phyloP scores from a whole-genome alignment of 768 basidiomycete genomes.

The Pisolithus marmoratus region DNA sequence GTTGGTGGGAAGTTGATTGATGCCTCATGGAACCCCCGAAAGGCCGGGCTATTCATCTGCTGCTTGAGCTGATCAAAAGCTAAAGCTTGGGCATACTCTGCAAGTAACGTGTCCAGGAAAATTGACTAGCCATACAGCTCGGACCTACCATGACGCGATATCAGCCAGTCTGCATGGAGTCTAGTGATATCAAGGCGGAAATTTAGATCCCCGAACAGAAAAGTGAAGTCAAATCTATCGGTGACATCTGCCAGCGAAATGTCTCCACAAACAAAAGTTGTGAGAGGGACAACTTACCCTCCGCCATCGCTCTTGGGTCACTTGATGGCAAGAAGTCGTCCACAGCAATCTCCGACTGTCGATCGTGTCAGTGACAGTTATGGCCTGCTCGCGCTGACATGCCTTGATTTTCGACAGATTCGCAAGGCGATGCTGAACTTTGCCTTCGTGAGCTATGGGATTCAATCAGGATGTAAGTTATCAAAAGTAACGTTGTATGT shows the following conservation, averaged over 20 bases:
- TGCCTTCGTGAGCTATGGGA: slow-evolving; percentile 66
- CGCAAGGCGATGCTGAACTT: slow-evolving; percentile 69
- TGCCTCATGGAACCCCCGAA: slow-evolving; percentile 77
- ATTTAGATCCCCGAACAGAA: slow-evolving; percentile 88
- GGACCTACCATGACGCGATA: slow-evolving; percentile 65
- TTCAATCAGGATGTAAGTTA: background rate
- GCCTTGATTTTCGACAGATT: slow-evolving; percentile 90
- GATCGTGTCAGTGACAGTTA: slow-evolving; percentile 1
- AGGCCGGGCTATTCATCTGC: slow-evolving; percentile 68
- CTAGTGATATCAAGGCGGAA: slow-evolving; percentile 86
- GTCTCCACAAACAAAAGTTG: background rate
- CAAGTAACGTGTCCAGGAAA: slow-evolving; percentile 1
- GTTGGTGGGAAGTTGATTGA: slow-evolving; percentile 85
- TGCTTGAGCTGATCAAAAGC: slow-evolving; percentile 84
- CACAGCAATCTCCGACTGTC: slow-evolving; percentile 66
- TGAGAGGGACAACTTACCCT: slow-evolving; percentile 42
- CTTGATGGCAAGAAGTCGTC: slow-evolving; percentile 67
- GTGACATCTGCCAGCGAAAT: slow-evolving; percentile 51
- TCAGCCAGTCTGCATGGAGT: slow-evolving; percentile 91
- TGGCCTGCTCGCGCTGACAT: background rate
- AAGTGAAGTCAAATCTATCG: slow-evolving; percentile 84
- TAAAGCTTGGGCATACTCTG: slow-evolving; percentile 81
- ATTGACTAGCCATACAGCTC: background rate
- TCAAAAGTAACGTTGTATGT: background rate
- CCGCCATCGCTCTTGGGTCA: slow-evolving; percentile 62